Evolutionary conservation across 495 filamentous ascomycete genomes (phyloP), one percentile per base, ranked within the genome.

Genomic region (Lepidopterella palustris): DNA sequence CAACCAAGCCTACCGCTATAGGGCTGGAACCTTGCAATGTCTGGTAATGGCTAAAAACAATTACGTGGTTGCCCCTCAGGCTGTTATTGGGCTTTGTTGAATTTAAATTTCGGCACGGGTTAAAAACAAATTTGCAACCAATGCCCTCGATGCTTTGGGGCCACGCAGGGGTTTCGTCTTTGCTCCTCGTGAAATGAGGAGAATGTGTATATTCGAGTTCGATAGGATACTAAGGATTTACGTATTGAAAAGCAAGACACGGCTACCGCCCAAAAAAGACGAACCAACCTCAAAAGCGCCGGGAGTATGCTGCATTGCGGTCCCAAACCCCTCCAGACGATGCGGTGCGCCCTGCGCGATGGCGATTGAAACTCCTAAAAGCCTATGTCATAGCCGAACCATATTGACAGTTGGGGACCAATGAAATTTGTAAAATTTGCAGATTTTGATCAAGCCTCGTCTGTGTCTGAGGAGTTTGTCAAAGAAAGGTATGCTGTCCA

Each of bases 401-500:
- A 25, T 50, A 50, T 50, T 50, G 20, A 50, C 47, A 50, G 24
- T 13, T 50, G 23, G 15, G 23, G 25, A 25, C 35, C 18, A 60
- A 66, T 21, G 47, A 53, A 47, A 49, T 58, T 65, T 51, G 47
- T 55, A 8, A 55, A 51, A 18, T 49, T 21, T 3, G 10, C 23
- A 25, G 29, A 5, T n/a, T 15, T 53, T 59, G 62, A 71, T 57
- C 64, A 50, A 53, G 95, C 86, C 52, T 92, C n/a, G n/a, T n/a
- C n/a, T n/a, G n/a, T n/a, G n/a, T n/a, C 90, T 0, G 92, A 75
- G 25, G 92, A 87, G 71, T 97, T 99, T 55, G 89, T 93, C 4
- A 99, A 80, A 0, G 92, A 97, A 25, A 99, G 83, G 71, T 97
- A 99, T 23, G 90, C 92, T n/a, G 95, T 99, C 95, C 95, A 99